Evolutionary conservation across 2,329 filamentous ascomycete species (phyloP).

Genomic region (Magnaporthiopsis incrustans): DNA sequence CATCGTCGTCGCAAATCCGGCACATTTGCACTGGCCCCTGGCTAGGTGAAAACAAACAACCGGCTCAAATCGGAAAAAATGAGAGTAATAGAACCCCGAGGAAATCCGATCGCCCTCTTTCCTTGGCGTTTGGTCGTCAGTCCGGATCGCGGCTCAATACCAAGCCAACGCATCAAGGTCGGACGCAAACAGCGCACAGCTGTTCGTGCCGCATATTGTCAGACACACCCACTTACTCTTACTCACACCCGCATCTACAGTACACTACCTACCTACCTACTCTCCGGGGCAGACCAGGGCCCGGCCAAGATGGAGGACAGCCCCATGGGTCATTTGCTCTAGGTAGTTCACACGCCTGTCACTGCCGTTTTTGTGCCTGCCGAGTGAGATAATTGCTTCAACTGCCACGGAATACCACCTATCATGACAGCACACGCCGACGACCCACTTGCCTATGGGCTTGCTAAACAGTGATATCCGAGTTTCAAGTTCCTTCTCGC

Average conservation of each 20-base stretch:
- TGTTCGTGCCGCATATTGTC: background rate
- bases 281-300: background rate
- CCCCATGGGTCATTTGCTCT: background rate
- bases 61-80: no score
- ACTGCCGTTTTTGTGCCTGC: no score
- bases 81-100: background rate
- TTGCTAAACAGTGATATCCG: no score
- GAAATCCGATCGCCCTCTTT: no score
- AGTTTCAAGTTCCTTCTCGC: background rate
- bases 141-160: background rate
- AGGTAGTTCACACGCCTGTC: background rate
- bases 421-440: no score
- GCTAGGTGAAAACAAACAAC: no score
- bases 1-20: background rate
- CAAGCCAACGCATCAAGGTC: background rate
- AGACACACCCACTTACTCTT: background rate
- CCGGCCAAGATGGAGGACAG: background rate
- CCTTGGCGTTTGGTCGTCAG: background rate
- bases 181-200: background rate
- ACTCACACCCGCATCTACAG: no score
- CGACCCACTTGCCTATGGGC: no score
- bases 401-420: no score
- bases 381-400: no score
- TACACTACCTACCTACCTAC: no score
- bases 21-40: no score